Base-by-base conservation (phyloP, 1,284 basidiomycete species). In the Gomphus bonarii region DNA sequence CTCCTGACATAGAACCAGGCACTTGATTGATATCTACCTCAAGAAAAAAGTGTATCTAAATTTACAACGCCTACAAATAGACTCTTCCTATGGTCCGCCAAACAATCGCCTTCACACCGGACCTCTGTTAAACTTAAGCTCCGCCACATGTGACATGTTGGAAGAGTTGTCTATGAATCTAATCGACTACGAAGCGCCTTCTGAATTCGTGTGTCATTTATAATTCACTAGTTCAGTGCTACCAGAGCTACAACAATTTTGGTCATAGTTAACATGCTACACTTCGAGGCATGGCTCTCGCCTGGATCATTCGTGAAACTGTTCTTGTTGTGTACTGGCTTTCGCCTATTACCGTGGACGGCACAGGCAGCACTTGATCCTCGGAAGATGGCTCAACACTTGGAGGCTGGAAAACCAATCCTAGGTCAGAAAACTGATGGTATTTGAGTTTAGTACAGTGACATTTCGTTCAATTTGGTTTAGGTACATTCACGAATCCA, bases 381-480 rank as follows among this genome's bases (percentile, higher is more conserved):
- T 20, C 22, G 16, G 25, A 47, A 58, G 36, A 58, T 58, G 56
- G 56, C 56, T 31, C 56, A 58, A 40, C 56, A 58, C 38, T 22
- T 58, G 18, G 49, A 58, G 28, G 49, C 48, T 18, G 56, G 56
- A 10, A 52, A 51, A 36, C 50, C 56, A 7, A 58, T 58, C 18
- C 38, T 58, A 52, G 56, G 56, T 58, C 11, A 53, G 40, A 7
- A 16, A 22, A 10, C 6, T 43, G 28, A 16, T 44, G 31, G 30
- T 30, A 25, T 4, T 40, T 42, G 25, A 7, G 40, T 2, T 14
- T 16, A 28, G 20, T 44, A 10, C 28, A 35, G 14, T 33, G 35
- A 48, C 5, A 38, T 20, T 50, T 42, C 12, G 38, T 33, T 25
- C 9, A 11, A 20, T 49, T 18, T n/a, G 14, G n/a, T 35, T 46